Conservation (phyloP, 345 rosid species). For the Bruguiera gymnorhiza region DNA sequence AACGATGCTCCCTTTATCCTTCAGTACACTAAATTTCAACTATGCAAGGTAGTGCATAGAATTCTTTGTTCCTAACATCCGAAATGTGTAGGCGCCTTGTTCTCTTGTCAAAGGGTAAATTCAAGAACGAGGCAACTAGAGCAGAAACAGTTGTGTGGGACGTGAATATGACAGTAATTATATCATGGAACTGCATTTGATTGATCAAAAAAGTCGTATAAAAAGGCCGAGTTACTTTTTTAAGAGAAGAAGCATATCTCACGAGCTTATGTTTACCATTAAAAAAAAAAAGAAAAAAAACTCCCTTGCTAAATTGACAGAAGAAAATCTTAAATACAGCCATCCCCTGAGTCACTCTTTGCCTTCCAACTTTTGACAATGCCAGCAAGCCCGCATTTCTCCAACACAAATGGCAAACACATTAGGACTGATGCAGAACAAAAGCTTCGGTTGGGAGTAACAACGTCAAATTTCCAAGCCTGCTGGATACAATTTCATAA, state of each 20-base stretch:
- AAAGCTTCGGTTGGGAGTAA: neutral
- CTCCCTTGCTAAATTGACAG: conserved; percentile 10
- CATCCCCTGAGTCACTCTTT: conserved; percentile 20
- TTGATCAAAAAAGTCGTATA: neutral
- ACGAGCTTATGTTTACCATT: neutral
- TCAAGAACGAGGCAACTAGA: conserved; percentile 43
- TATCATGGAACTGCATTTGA: conserved; percentile 42
- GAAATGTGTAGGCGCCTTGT: conserved; percentile 42
- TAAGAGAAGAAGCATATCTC: no score
- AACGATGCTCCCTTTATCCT: no score
- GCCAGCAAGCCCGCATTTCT: conserved; percentile 22
- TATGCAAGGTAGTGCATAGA: conserved; percentile 15
- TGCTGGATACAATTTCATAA: neutral
- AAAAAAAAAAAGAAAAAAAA: neutral
- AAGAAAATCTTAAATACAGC: conserved; percentile 17
- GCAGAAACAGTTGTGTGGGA: conserved; percentile 60
- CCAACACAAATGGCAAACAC: neutral
- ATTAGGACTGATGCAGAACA: neutral
- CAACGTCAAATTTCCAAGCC: neutral
- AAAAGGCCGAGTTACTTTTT: neutral
- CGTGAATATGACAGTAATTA: conserved; percentile 52
- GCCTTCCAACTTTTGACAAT: conserved; percentile 17
- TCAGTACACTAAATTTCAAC: no score
- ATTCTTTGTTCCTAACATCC: conserved; percentile 65
- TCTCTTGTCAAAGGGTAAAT: conserved; percentile 44